These are phyloP conservation scores for Xylaria sp. DNA, from an alignment of 2,329 filamentous ascomycete genomes.

Conservation along the genomic window DNA sequence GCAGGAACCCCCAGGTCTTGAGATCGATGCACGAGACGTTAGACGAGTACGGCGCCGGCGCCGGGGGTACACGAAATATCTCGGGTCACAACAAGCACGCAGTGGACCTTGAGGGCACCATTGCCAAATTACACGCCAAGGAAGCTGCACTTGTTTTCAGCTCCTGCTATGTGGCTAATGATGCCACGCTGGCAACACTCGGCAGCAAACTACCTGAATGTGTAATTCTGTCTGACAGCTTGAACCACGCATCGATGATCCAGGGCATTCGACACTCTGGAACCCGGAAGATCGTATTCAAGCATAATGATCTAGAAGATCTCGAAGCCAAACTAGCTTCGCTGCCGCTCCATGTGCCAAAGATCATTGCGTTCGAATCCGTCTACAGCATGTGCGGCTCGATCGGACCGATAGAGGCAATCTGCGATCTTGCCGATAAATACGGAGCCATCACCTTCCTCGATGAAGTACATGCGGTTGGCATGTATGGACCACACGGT, in stretches of 20 bases:
- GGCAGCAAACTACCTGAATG: constrained; percentile 96
- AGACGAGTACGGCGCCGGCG: constrained; percentile 92
- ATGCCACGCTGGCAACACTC: constrained; percentile 94
- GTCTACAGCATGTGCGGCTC: constrained; percentile 99
- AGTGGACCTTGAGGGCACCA: constrained; percentile 75
- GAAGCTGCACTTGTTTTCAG: constrained; percentile 93
- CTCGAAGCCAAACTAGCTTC: constrained; percentile 90
- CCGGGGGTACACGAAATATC: constrained; percentile 95
- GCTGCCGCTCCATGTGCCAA: constrained; percentile 81
- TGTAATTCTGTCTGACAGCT: constrained; percentile 94
- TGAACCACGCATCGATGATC: constrained; percentile 99
- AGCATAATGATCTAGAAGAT: constrained; percentile 95
- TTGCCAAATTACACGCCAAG: constrained; percentile 89
- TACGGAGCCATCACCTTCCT: constrained; percentile 97
- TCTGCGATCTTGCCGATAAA: constrained; percentile 95
- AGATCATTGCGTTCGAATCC: constrained; percentile 98
- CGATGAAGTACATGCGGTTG: constrained; percentile 97
- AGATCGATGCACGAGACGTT: constrained; percentile 92
- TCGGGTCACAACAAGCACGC: constrained; percentile 97
- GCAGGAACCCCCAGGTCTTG: constrained; percentile 83
- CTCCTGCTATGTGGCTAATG: constrained; percentile 97
- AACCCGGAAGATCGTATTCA: constrained; percentile 97
- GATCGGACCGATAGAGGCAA: constrained; percentile 91
- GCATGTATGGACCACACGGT: constrained; percentile 97
- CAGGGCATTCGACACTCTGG: constrained; percentile 98